Conservation (phyloP, 495 filamentous ascomycete species). For the Chlorociboria aeruginascens region DNA sequence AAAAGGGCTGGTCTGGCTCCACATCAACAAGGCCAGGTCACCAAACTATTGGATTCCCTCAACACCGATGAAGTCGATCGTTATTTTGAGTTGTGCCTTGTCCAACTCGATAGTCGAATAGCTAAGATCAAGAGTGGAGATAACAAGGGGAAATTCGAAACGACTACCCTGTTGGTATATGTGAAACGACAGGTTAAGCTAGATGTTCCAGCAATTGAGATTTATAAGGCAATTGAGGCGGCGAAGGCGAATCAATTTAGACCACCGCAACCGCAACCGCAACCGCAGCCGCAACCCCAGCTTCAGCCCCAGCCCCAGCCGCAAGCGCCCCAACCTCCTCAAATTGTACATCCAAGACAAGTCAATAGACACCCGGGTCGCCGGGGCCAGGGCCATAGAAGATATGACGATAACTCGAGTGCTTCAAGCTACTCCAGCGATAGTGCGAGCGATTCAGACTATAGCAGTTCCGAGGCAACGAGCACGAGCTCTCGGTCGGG, state of each 20-base stretch:
- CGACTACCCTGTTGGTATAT: constrained; percentile 11
- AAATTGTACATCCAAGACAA: neutral
- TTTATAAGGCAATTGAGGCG: constrained; percentile 11
- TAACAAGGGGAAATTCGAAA: constrained; percentile 2
- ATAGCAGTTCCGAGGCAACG: constrained; percentile 1
- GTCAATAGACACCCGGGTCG: neutral
- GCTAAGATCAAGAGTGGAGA: neutral
- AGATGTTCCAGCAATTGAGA: neutral
- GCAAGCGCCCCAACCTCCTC: neutral
- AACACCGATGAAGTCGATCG: constrained; percentile 1
- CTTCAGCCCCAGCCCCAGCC: no score
- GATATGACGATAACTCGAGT: constrained; percentile 4
- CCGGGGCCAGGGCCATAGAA: neutral
- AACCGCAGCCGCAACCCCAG: neutral
- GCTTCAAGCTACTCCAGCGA: neutral
- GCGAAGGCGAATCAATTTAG: neutral
- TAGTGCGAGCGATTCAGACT: constrained; percentile 2
- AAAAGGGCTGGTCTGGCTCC: constrained; percentile 7
- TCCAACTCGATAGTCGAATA: constrained; percentile 11
- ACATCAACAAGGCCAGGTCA: constrained; percentile 8
- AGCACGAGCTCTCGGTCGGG: neutral
- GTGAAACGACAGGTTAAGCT: constrained; percentile 8
- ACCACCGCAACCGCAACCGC: constrained; percentile 2
- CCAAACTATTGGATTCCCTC: constrained; percentile 10
- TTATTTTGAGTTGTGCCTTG: constrained; percentile 14